Percentiles rank a stretch among this genome's conserved stretches.
These are phyloP conservation scores for Exutisphaerella laricina DNA, from an alignment of 2,329 filamentous ascomycete genomes.

Conservation along the genomic window DNA sequence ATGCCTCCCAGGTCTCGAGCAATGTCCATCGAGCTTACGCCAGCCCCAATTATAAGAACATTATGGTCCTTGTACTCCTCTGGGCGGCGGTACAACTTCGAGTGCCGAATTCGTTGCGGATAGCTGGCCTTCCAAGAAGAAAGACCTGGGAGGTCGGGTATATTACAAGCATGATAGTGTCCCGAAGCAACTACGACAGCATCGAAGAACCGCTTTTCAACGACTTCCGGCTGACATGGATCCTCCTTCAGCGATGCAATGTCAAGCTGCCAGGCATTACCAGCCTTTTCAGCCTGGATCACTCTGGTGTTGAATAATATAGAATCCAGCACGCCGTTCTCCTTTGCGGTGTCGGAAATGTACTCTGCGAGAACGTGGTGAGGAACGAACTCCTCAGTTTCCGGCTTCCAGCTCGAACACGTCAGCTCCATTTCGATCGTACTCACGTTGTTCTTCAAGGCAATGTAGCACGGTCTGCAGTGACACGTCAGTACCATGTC, in stretches of 20 bases:
- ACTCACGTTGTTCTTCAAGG: conserved; percentile 50
- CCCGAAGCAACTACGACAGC: conserved; percentile 50
- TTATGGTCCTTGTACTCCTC: conserved; percentile 50
- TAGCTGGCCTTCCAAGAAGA: conserved; percentile 42
- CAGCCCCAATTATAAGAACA: conserved; percentile 52
- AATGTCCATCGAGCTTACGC: conserved; percentile 52
- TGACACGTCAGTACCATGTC: neutral
- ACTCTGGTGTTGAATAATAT: conserved; percentile 58
- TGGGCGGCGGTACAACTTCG: conserved; percentile 47
- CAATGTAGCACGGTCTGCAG: conserved; percentile 50
- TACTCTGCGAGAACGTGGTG: conserved; percentile 56
- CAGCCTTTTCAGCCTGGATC: conserved; percentile 45
- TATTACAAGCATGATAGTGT: conserved; percentile 49
- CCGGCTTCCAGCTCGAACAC: conserved; percentile 52
- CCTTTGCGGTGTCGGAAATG: conserved; percentile 53
- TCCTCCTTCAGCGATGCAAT: conserved; percentile 41
- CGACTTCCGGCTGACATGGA: conserved; percentile 3
- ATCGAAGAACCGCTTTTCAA: conserved; percentile 40
- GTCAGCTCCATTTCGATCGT: conserved; percentile 48
- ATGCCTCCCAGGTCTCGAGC: conserved; percentile 46
- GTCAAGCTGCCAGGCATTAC: conserved; percentile 47
- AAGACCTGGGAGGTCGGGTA: conserved; percentile 48
- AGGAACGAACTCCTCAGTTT: conserved; percentile 54
- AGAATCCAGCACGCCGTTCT: conserved; percentile 46
- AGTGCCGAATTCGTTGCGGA: conserved; percentile 45